Conservation (phyloP, 2,329 filamentous ascomycete species). For the Beauveria brongniartii region DNA sequence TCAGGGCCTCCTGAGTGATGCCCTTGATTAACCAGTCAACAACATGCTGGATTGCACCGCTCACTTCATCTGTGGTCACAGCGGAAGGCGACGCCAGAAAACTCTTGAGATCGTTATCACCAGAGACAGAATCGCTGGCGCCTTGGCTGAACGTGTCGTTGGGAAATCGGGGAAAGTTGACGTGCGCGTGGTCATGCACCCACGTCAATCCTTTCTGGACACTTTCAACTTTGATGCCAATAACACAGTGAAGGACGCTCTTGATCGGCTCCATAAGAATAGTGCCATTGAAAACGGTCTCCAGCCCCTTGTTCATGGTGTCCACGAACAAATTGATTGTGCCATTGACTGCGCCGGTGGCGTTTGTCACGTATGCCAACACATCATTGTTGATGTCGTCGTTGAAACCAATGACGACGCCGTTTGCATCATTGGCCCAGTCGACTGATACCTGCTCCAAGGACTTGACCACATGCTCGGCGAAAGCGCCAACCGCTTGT, state of each 20-base stretch:
- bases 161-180: conserved; percentile 69
- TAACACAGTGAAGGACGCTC: conserved; percentile 77
- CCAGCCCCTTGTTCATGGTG: conserved; percentile 65
- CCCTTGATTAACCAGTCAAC: conserved; percentile 56
- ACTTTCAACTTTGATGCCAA: conserved; percentile 75
- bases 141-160: conserved; percentile 80
- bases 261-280: conserved; percentile 69
- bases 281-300: conserved; percentile 73
- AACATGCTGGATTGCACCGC: conserved; percentile 64
- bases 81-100: conserved; percentile 73
- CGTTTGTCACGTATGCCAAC: conserved; percentile 78
- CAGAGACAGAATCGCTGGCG: conserved; percentile 52
- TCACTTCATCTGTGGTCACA: conserved; percentile 73
- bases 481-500: conserved; percentile 68
- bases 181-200: conserved; percentile 79
- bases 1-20: conserved; percentile 70
- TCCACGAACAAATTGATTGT: conserved; percentile 78
- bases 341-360: conserved; percentile 72
- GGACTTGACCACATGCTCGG: conserved; percentile 64
- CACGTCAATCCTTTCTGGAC: conserved; percentile 88
- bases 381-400: conserved; percentile 74
- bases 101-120: conserved; percentile 51
- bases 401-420: conserved; percentile 62
- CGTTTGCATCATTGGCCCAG: conserved; percentile 73
- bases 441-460: conserved; percentile 64